Conservation (phyloP, 2,329 filamentous ascomycete genomes). For the Didymella sp. region DNA sequence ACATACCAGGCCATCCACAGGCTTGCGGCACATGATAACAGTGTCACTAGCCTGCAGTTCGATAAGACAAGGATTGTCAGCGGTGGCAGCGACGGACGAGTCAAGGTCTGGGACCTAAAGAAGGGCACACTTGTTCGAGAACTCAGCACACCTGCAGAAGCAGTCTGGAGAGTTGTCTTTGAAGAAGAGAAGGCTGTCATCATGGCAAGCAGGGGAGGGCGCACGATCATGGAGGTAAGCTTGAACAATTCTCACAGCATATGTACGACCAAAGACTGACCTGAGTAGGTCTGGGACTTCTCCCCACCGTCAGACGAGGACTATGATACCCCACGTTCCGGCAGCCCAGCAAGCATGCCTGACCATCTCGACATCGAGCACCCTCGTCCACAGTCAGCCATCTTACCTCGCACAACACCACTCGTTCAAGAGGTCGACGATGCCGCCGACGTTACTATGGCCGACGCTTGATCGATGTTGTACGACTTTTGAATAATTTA, state of each 20-base stretch:
- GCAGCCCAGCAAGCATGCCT: conserved; percentile 53
- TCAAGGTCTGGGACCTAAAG: conserved; percentile 98
- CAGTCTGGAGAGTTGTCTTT: conserved; percentile 97
- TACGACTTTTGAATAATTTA: neutral
- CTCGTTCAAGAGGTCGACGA: conserved; percentile 31
- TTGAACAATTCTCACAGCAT: conserved; percentile 11
- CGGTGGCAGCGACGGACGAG: conserved; percentile 94
- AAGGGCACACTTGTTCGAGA: conserved; percentile 90
- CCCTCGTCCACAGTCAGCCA: conserved; percentile 42
- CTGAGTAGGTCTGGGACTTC: conserved; percentile 85
- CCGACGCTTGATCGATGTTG: conserved; percentile 27
- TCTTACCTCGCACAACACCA: conserved; percentile 35
- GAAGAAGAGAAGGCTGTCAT: conserved; percentile 98
- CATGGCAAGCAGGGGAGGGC: conserved; percentile 81
- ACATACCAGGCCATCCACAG: conserved; percentile 92
- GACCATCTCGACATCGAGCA: conserved; percentile 47
- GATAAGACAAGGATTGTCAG: conserved; percentile 95
- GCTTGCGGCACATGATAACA: conserved; percentile 95
- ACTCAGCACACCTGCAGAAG: conserved; percentile 87
- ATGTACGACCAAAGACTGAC: conserved; percentile 37
- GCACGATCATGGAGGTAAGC: conserved; percentile 96
- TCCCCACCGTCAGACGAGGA: conserved; percentile 73
- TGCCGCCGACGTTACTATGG: conserved; percentile 43
- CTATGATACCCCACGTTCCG: conserved; percentile 46
- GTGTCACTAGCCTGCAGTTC: conserved; percentile 96